These are phyloP conservation scores for Aphanomyces stellatus DNA, from an alignment of 352 stramenopile species.

Conservation along the genomic window DNA sequence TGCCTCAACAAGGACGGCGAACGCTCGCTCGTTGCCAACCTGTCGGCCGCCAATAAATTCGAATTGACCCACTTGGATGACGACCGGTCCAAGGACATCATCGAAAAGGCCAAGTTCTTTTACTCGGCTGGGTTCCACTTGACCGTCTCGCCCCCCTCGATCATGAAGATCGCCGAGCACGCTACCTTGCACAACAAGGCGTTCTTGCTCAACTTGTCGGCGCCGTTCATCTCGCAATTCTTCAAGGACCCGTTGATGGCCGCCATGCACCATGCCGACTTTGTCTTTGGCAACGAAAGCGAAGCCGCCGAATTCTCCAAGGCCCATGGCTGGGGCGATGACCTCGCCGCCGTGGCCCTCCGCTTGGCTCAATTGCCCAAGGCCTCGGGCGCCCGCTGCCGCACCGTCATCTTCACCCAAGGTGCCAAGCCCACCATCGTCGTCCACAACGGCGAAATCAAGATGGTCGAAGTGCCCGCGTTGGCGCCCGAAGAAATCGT, in stretches of 20 bases:
- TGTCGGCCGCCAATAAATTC: slow-evolving; percentile 98
- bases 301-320: slow-evolving; percentile 94
- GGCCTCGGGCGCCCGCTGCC: slow-evolving; percentile 79
- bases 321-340: slow-evolving; percentile 82
- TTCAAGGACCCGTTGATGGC: slow-evolving; percentile 95
- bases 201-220: slow-evolving; percentile 97
- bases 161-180: slow-evolving; percentile 92
- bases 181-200: slow-evolving; percentile 89
- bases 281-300: slow-evolving; percentile 98
- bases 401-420: slow-evolving; percentile 98
- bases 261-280: slow-evolving; percentile 94
- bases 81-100: slow-evolving; percentile 88
- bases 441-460: slow-evolving; percentile 90
- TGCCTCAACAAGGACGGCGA: slow-evolving; percentile 92
- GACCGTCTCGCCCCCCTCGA: slow-evolving; percentile 91
- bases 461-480: slow-evolving; percentile 85
- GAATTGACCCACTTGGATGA: slow-evolving; percentile 83
- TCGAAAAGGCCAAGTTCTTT: slow-evolving; percentile 91
- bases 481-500: slow-evolving; percentile 89
- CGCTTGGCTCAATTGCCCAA: slow-evolving; percentile 92
- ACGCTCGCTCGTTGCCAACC: slow-evolving; percentile 94
- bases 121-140: slow-evolving; percentile 99
- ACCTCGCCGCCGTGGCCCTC: slow-evolving; percentile 87
- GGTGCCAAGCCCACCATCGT: slow-evolving; percentile 94
- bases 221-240: slow-evolving; percentile 97